Evolutionary conservation across 805 yeast genomes (phyloP), one percentile per base, ranked within the genome.

Genomic region (Pachysolen tannophilus): DNA sequence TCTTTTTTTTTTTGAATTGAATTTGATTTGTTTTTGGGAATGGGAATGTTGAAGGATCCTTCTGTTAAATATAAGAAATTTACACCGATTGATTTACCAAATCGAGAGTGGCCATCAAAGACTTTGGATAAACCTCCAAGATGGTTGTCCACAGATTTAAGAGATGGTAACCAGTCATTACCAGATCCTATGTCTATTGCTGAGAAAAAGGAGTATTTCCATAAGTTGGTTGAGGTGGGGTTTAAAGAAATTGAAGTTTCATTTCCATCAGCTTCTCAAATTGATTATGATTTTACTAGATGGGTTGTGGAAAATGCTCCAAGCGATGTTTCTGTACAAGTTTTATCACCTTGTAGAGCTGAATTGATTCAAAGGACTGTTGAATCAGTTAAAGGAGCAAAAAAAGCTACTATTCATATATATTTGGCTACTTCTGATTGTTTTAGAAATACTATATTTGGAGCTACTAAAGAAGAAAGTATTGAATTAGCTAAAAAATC

Each of bases 171-270:
- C 57, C 92, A 82, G 60, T 78, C 88, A 5, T 67, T 82, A 45
- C 90, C 92, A 1, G 92, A 82, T 51, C 94, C 92, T 35, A 82
- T 82, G 94, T 67, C 81, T n/a, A 65, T 81, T 28, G 78, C 63
- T n/a, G 88, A 82, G 49, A 82, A 82, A 59, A 77, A 77, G 50
- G 72, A 65, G 36, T 82, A 78, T 58, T 81, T 82, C 55, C 60
- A 71, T 36, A 78, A 80, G 53, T 63, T 82, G 28, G 69, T 82
- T 11, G 82, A 78, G 19, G 58, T 82, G 27, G 94, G 94, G 1
- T 82, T 78, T 60, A 82, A 82, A 53, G 92, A 82, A 55, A 82
- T 82, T 39, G 92, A 82, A 56, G 92, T 83, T 15, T 75, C 87
- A 0, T 82, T 82, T 57, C 92, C 92, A 5, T 68, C 83, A 13